These are phyloP conservation scores for Debaryomycetaceae sp. DNA, from an alignment of 1,139 yeast genomes.

Conservation along the genomic window DNA sequence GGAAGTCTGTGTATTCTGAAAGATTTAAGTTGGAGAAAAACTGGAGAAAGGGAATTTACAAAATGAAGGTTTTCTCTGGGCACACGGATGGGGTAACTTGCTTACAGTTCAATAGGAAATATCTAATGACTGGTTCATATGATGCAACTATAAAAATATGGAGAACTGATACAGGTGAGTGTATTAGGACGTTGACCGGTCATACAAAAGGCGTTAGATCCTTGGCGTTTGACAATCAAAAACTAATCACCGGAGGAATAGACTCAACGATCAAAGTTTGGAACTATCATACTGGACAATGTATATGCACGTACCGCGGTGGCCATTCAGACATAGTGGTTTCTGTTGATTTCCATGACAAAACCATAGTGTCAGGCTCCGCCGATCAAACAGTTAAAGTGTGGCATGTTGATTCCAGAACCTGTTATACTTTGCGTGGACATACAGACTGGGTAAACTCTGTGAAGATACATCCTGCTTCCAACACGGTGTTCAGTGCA, in stretches of 20 bases:
- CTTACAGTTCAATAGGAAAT: constrained; percentile 72
- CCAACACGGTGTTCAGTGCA: constrained; percentile 79
- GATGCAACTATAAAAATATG: constrained; percentile 87
- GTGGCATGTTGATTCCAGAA: constrained; percentile 93
- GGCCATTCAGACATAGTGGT: constrained; percentile 78
- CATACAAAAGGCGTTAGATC: constrained; percentile 85
- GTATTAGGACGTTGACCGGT: constrained; percentile 74
- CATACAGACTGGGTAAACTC: constrained; percentile 91
- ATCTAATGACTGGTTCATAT: constrained; percentile 86
- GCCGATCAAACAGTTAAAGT: constrained; percentile 90
- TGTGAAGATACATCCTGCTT: constrained; percentile 78
- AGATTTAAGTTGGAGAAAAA: constrained; percentile 86
- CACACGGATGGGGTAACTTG: constrained; percentile 86
- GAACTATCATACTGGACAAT: constrained; percentile 93
- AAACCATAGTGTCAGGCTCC: constrained; percentile 86
- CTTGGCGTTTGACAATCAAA: constrained; percentile 79
- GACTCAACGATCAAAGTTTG: constrained; percentile 92
- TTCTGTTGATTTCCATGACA: constrained; percentile 74
- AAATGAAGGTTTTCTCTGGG: constrained; percentile 66
- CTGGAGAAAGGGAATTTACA: constrained; percentile 84
- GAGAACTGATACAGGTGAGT: constrained; percentile 78
- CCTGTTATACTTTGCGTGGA: constrained; percentile 89
- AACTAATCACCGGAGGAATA: constrained; percentile 86
- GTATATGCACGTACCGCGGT: constrained; percentile 89
- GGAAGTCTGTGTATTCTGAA: constrained; percentile 94